Base-by-base conservation (phyloP, 139 green algal species). In the Chlamydomonas schloesseri region DNA sequence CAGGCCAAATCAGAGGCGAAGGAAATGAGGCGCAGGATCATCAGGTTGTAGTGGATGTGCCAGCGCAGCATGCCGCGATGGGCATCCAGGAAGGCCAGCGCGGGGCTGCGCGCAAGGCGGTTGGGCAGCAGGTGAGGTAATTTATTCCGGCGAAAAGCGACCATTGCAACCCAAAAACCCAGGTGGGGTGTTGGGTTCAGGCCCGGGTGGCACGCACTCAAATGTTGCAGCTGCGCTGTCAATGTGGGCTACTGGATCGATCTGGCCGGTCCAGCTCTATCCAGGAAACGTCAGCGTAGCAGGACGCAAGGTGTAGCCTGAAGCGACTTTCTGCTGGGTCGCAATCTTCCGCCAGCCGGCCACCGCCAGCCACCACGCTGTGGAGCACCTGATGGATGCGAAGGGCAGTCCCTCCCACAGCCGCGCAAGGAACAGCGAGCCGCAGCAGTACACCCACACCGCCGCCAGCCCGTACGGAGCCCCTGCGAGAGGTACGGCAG, bases 31-130 rank as follows among this genome's bases (percentile, higher is more conserved):
- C 97, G 92, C 50, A 99, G 92, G 34, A 96, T 24, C 2, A 97
- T 74, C 28, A 99, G 75, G 85, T 99, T 99, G 93, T 96, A 99
- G 86, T 93, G 91, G 71, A 98, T 97, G 73, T 99, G 94, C 97
- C 97, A 99, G 0, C 96, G 91, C 71, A 98, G 83, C 26, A 92
- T 67, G 55, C 96, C 93, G 33, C 89, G 71, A 86, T 96, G 82
- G 3, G 24, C 10, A 64, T 98, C 95, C 55, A 98, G 81, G 6
- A 28, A 67, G 0, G 83, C 76, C 29, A 79, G 29, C 17, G 2
- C 9, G 34, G 53, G 62, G 55, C 81, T 87, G 69, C 9, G 13
- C 47, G 74, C 23, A 21, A 55, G 4, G 37, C 37, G 37, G 21
- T 23, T 34, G 37, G 37, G 29, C 6, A 20, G 71, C 21, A 69